These are phyloP conservation scores for Tephrocybe sp. DNA, from an alignment of 768 basidiomycete species.

Conservation along the genomic window DNA sequence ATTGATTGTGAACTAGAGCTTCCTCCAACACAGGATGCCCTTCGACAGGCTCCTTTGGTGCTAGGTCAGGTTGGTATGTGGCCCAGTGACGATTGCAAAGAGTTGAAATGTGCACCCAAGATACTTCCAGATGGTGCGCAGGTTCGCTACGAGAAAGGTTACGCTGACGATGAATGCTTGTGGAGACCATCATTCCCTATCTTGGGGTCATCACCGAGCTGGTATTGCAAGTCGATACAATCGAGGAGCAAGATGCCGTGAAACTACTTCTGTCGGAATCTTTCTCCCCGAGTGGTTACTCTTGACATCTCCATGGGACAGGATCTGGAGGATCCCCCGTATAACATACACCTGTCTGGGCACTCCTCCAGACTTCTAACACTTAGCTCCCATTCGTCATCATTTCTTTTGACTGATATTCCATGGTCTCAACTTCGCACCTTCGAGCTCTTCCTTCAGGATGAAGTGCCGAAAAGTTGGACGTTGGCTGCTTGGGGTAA, in stretches of 20 bases:
- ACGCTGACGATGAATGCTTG: no score
- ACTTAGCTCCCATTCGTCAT: neutral
- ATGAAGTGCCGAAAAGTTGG: neutral
- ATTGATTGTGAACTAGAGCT: neutral
- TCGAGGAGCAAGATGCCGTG: no score
- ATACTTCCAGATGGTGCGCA: no score
- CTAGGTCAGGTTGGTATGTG: neutral
- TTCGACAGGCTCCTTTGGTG: neutral
- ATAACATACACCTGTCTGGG: neutral
- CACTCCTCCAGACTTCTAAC: neutral
- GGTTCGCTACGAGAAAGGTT: no score
- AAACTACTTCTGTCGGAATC: no score
- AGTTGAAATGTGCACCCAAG: no score
- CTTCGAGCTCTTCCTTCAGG: neutral
- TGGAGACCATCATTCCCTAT: no score
- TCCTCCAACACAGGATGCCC: neutral
- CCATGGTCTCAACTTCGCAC: neutral
- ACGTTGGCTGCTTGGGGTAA: neutral
- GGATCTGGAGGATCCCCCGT: no score
- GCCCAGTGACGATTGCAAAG: neutral
- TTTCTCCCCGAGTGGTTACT: no score
- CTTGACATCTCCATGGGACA: no score
- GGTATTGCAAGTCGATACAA: no score
- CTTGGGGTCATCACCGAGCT: no score
- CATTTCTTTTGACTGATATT: neutral